Conservation (phyloP, 768 basidiomycete species). For the Termitomyces heimii region DNA sequence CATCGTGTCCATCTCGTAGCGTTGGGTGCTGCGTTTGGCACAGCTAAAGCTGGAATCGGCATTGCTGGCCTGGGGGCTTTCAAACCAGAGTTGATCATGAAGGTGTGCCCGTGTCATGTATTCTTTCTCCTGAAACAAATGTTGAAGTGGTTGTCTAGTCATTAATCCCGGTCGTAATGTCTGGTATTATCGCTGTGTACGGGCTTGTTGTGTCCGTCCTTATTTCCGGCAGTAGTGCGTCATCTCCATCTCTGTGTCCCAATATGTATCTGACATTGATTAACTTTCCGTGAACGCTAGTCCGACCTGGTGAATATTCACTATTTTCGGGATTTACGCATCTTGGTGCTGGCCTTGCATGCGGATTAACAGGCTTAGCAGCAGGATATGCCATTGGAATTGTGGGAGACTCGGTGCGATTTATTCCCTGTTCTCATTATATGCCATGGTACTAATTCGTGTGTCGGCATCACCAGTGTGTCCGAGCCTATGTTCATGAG, state of each 20-base stretch:
- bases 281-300: slow-evolving; percentile 28
- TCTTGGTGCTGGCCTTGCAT: slow-evolving; percentile 86
- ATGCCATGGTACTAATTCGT: neutral
- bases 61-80: slow-evolving; percentile 93
- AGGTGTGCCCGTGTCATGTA: slow-evolving; percentile 41
- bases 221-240: slow-evolving; percentile 61
- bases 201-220: slow-evolving; percentile 94
- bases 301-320: slow-evolving; percentile 65
- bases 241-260: neutral
- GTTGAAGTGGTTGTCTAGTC: slow-evolving; percentile 43
- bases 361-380: slow-evolving; percentile 86
- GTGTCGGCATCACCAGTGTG: slow-evolving; percentile 10
- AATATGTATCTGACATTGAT: neutral
- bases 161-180: slow-evolving; percentile 96
- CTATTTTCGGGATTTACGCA: slow-evolving; percentile 88
- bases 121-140: neutral
- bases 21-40: slow-evolving; percentile 93
- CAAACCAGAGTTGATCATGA: slow-evolving; percentile 97
- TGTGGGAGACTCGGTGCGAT: slow-evolving; percentile 85
- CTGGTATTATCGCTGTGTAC: slow-evolving; percentile 96
- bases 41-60: slow-evolving; percentile 94
- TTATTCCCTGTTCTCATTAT: neutral
- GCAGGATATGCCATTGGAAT: slow-evolving; percentile 94
- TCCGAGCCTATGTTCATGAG: slow-evolving; percentile 67
- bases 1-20: slow-evolving; percentile 37